Conservation (phyloP, 2,329 filamentous ascomycete genomes). For the Aspergillus floridensis region DNA sequence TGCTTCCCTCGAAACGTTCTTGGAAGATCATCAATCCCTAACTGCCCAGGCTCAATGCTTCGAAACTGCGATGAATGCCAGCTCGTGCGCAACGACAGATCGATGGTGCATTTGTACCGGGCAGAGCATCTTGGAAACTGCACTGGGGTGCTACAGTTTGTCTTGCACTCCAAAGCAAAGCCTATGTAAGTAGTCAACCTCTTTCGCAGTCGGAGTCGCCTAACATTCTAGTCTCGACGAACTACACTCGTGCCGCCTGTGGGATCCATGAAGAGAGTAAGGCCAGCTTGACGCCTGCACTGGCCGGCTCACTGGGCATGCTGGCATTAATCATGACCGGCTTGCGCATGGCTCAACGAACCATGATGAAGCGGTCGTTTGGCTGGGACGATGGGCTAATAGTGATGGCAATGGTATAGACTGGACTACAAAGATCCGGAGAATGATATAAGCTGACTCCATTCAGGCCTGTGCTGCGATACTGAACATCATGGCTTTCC, state of each 20-base stretch:
- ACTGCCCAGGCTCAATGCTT: slow-evolving; percentile 1
- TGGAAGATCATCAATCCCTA: not conserved
- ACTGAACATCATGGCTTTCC: slow-evolving; percentile 7
- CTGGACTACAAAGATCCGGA: not conserved
- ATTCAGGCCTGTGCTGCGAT: slow-evolving; percentile 6
- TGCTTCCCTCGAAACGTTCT: not conserved
- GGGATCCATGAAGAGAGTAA: slow-evolving; percentile 7
- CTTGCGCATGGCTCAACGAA: slow-evolving; percentile 6
- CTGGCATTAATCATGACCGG: slow-evolving; percentile 12
- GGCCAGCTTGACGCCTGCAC: slow-evolving; percentile 4
- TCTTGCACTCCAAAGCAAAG: slow-evolving; percentile 4
- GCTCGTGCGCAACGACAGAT: not conserved
- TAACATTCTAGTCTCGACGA: slow-evolving; percentile 7
- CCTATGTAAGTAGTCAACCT: not conserved
- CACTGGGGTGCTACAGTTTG: slow-evolving; percentile 8
- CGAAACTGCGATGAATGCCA: not conserved
- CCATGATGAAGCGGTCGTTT: slow-evolving; percentile 9
- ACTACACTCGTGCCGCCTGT: slow-evolving; percentile 8
- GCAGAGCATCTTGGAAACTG: not conserved
- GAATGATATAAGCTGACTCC: not conserved
- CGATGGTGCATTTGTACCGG: slow-evolving; percentile 4
- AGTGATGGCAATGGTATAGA: slow-evolving; percentile 7
- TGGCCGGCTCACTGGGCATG: slow-evolving; percentile 12
- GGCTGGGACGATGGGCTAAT: slow-evolving; percentile 14
- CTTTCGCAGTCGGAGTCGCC: not conserved